phyloP scores from a whole-genome alignment of 176 grass and related monocot genomes.

The Olyra latifolia region DNA sequence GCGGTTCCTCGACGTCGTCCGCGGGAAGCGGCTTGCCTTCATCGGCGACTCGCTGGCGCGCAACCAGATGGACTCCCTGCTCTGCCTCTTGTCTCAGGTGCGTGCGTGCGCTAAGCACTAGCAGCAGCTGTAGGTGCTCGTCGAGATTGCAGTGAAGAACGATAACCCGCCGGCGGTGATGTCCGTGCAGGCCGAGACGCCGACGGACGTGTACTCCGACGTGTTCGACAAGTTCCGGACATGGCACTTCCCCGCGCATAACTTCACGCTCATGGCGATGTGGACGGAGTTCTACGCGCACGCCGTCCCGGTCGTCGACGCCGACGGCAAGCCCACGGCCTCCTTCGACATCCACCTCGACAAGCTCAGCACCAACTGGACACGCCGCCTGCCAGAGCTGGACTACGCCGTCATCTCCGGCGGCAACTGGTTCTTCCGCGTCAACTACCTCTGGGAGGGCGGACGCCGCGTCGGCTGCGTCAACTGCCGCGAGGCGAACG shows the following conservation, averaged over 20 bases:
- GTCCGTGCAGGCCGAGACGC: conserved; percentile 45
- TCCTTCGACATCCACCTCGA: conserved; percentile 75
- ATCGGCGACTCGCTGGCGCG: conserved; percentile 81
- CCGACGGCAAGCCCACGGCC: conserved; percentile 26
- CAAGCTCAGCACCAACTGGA: conserved; percentile 49
- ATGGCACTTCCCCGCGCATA: conserved; percentile 44
- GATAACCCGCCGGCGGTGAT: too few relatives aligned
- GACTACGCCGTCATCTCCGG: conserved; percentile 65
- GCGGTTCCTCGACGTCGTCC: conserved; percentile 45
- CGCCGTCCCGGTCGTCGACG: conserved; percentile 1
- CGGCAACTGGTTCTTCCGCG: conserved; percentile 73
- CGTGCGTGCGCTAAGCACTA: background rate
- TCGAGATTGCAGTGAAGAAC: too few relatives aligned
- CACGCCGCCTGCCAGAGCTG: conserved; percentile 30
- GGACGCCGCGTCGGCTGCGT: conserved; percentile 45
- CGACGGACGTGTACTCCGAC: conserved; percentile 39
- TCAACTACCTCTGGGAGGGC: conserved; percentile 51
- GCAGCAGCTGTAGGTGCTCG: background rate
- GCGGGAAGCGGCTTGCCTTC: conserved; percentile 61
- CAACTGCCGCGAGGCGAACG: conserved; percentile 30
- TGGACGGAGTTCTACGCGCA: conserved; percentile 72
- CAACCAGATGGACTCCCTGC: conserved; percentile 67
- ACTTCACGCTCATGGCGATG: too few relatives aligned
- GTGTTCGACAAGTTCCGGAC: conserved; percentile 41
- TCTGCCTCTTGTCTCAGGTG: conserved; percentile 68